Base-by-base conservation (phyloP, 2,329 filamentous ascomycete species). In the Incumbomyces delicatus region DNA sequence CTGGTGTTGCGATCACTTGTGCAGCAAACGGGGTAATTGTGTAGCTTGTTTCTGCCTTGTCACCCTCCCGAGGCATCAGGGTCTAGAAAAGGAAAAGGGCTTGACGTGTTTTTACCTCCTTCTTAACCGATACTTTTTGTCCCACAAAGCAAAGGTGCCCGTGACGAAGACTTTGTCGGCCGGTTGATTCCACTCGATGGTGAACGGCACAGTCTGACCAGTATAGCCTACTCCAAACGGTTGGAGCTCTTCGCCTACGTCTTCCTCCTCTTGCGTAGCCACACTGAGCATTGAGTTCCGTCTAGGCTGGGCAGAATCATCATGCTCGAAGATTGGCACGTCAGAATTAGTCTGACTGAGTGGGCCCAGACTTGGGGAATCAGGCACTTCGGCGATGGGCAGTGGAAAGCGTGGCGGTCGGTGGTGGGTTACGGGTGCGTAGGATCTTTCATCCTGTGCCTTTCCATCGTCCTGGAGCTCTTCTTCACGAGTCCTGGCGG, bases 161-260 rank as follows among this genome's bases (percentile, higher is more conserved):
- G 92, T 98, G 38, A 98, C 88, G 64, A 95, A 98, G 53, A 96
- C 80, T 66, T 89, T 94, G 48, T 94, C 85, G 49, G 86, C 89
- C 44, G 80, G 80, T 7, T 79, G 77, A 54, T 77, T 77, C 92
- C 92, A 98, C 66, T 94, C 85, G 49, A 98, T 80, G 48, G 77
- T 71, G 1, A 87, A 94, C 1, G 87, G 86, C 35, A 96, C 85
- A 6, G 85, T 85, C 33, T 85, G 83, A 52, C 82, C 77, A 17
- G 34, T 49, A 58, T 86, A 82, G 18, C 55, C 50, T 30, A 85
- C 78, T 16, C 68, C 63, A 49, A 66, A 69, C n/a, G 68, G 63
- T 33, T 81, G 76, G 60, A 90, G 75, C 61, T 88, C 87, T 58
- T 92, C 85, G 18, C 77, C 74, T 50, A 85, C 76, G 40, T 92